phyloP scores from a whole-genome alignment of 2,329 filamentous ascomycete species.

The Aspergillus proliferans region DNA sequence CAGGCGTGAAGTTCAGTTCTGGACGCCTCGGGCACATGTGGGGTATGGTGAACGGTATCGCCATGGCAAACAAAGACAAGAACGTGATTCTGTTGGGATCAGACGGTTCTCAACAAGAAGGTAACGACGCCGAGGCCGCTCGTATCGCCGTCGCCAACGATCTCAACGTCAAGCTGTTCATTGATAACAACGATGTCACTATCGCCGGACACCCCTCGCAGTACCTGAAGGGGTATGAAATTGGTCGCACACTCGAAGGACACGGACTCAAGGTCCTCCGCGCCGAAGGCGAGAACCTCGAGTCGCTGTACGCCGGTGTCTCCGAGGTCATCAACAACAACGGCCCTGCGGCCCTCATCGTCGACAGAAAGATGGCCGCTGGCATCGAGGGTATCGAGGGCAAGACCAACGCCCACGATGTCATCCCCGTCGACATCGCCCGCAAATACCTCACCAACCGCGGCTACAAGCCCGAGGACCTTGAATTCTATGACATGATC shows the following conservation, averaged over 20 bases:
- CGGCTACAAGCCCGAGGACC: slow-evolving; percentile 28
- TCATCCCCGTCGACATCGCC: slow-evolving; percentile 32
- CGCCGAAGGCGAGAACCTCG: slow-evolving; percentile 32
- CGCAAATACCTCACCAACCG: slow-evolving; percentile 32
- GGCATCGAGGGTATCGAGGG: slow-evolving; percentile 34
- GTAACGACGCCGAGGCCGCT: slow-evolving; percentile 37
- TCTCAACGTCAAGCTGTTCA: slow-evolving; percentile 34
- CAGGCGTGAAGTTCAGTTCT: slow-evolving; percentile 36
- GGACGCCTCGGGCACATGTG: slow-evolving; percentile 37
- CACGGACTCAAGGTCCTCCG: slow-evolving; percentile 33
- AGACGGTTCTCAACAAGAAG: slow-evolving; percentile 38
- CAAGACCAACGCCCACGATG: slow-evolving; percentile 31
- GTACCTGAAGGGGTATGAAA: slow-evolving; percentile 33
- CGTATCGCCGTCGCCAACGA: slow-evolving; percentile 32
- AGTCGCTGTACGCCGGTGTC: slow-evolving; percentile 29
- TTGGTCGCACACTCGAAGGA: slow-evolving; percentile 27
- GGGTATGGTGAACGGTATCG: slow-evolving; percentile 34
- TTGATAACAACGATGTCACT: slow-evolving; percentile 39
- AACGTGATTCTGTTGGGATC: slow-evolving; percentile 33
- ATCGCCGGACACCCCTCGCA: slow-evolving; percentile 36
- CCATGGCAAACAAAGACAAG: slow-evolving; percentile 33
- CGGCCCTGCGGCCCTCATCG: slow-evolving; percentile 28
- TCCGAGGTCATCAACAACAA: slow-evolving; percentile 25
- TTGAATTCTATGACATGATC: slow-evolving; percentile 31
- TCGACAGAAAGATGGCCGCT: slow-evolving; percentile 31